A percentile compares a stretch with the other conserved stretches of the same genome.
Conservation (phyloP, 495 filamentous ascomycete species). For the Parmelia sp. region DNA sequence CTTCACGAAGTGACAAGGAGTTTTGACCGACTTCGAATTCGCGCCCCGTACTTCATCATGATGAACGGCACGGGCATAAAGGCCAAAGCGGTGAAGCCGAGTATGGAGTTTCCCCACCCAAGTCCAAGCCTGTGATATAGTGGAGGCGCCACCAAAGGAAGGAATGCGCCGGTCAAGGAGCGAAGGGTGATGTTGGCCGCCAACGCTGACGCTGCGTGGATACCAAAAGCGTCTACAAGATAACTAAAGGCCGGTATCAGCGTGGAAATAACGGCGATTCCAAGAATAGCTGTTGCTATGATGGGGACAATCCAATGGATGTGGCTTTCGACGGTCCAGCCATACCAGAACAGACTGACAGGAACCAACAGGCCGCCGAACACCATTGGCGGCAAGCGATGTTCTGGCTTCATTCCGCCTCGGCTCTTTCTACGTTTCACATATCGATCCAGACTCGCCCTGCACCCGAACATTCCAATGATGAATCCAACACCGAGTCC, state of each 20-base stretch:
- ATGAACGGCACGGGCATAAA: slow-evolving; percentile 41
- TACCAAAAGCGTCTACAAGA: slow-evolving; percentile 50
- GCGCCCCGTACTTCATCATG: neutral
- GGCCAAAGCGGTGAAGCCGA: slow-evolving; percentile 49
- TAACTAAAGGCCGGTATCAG: slow-evolving; percentile 52
- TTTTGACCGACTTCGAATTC: neutral
- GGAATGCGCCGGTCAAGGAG: neutral
- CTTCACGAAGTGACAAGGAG: neutral
- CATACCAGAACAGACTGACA: slow-evolving; percentile 30
- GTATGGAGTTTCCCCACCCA: slow-evolving; percentile 53
- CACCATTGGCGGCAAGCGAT: slow-evolving; percentile 30
- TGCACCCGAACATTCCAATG: neutral
- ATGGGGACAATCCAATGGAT: slow-evolving; percentile 35
- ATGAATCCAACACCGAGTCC: slow-evolving; percentile 35
- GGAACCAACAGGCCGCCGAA: slow-evolving; percentile 19
- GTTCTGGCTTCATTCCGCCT: slow-evolving; percentile 22
- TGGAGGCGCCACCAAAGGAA: slow-evolving; percentile 40
- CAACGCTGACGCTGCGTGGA: slow-evolving; percentile 35
- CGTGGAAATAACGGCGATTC: slow-evolving; percentile 24
- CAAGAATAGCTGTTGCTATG: slow-evolving; percentile 21
- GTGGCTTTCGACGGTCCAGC: slow-evolving; percentile 25
- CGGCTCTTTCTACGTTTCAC: neutral
- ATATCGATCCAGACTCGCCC: neutral
- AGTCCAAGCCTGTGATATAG: slow-evolving; percentile 52
- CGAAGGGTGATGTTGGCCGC: neutral